phyloP scores from a whole-genome alignment of 2,329 filamentous ascomycete genomes.

The Fusarium verrucosum region DNA sequence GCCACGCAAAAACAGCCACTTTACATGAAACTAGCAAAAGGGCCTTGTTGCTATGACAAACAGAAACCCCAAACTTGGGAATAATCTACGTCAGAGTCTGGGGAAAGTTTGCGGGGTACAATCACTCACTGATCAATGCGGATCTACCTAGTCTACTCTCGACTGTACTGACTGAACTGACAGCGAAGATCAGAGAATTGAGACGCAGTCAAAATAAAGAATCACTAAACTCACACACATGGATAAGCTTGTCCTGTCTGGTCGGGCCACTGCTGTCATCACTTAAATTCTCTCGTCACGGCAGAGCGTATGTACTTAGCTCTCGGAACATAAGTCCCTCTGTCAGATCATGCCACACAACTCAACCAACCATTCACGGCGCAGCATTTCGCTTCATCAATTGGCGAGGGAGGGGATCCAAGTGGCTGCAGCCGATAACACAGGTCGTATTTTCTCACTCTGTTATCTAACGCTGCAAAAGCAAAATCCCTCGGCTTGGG shows the following conservation, averaged over 20 bases:
- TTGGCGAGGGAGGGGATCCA: neutral
- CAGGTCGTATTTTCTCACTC: neutral
- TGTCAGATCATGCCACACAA: constrained; percentile 19
- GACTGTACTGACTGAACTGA: neutral
- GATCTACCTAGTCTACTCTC: no score
- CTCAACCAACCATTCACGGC: constrained; percentile 17
- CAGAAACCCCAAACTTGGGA: constrained; percentile 1
- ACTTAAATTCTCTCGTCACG: constrained; percentile 14
- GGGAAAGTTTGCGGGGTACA: constrained; percentile 27
- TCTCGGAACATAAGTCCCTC: neutral
- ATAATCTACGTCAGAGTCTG: constrained; percentile 9
- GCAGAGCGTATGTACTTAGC: no score
- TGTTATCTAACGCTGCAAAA: constrained; percentile 23
- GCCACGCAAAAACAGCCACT: constrained; percentile 6
- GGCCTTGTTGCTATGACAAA: constrained; percentile 17
- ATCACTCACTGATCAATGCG: neutral
- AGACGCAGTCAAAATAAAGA: constrained; percentile 19
- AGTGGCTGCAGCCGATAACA: constrained; percentile 23
- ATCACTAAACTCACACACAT: neutral
- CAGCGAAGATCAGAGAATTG: no score
- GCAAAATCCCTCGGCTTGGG: neutral
- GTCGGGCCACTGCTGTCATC: constrained; percentile 27
- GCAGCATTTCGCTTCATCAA: neutral
- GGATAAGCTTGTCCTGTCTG: neutral
- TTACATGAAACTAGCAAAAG: neutral